A percentile compares a stretch with the other conserved stretches of the same genome.
phyloP scores from a whole-genome alignment of 495 filamentous ascomycete genomes.

The Penicillium simplicissimum region DNA sequence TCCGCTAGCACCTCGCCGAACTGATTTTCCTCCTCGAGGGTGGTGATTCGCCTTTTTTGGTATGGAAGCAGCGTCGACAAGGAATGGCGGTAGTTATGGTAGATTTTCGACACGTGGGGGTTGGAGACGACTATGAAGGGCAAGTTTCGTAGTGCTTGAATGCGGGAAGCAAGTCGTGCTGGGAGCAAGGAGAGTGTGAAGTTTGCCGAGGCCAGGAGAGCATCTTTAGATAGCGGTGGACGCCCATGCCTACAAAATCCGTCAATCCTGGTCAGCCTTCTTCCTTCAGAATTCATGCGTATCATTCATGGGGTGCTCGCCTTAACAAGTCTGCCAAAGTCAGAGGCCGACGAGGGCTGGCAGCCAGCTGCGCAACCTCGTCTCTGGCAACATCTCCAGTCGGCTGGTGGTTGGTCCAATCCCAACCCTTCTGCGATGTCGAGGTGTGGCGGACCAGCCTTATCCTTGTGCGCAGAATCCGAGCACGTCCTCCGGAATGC shows the following conservation, averaged over 20 bases:
- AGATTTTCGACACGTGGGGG: conserved; percentile 86
- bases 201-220: conserved; percentile 85
- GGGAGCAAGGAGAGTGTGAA: conserved; percentile 93
- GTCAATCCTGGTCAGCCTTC: neutral
- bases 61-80: conserved; percentile 86
- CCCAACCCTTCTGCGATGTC: conserved; percentile 15
- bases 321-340: conserved; percentile 86
- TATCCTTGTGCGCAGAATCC: neutral
- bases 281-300: neutral
- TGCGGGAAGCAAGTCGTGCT: conserved; percentile 90
- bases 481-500: conserved; percentile 1
- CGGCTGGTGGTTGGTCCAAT: conserved; percentile 25
- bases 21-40: conserved; percentile 80
- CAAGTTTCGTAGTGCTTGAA: conserved; percentile 86
- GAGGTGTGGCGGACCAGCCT: conserved; percentile 17
- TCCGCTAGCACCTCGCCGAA: conserved; percentile 93
- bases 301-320: conserved; percentile 43
- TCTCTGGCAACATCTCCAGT: conserved; percentile 57
- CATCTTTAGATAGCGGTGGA: conserved; percentile 77
- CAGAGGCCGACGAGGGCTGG: conserved; percentile 74
- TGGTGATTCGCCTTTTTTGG: conserved; percentile 72
- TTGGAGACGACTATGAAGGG: conserved; percentile 98
- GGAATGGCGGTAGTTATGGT: conserved; percentile 92
- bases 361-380: conserved; percentile 75
- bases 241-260: conserved; percentile 69